Conservation (phyloP, 768 basidiomycete genomes). For the Leucocoprinus sp. region DNA sequence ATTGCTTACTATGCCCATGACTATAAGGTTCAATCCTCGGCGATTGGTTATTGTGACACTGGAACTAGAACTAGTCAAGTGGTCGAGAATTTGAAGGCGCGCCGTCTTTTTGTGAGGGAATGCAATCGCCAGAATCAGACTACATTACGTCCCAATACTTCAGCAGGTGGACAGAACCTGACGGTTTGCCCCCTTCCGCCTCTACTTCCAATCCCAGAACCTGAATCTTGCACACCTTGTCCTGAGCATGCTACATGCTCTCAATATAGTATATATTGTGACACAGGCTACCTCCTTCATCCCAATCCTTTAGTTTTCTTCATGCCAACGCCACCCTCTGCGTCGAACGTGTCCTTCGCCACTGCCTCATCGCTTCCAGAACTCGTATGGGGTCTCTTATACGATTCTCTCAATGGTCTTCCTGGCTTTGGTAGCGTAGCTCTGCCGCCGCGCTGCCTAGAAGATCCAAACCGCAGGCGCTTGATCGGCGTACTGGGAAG, state of each 20-base stretch:
- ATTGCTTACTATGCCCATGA: conserved; percentile 28
- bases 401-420: conserved; percentile 50
- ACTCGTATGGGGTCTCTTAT: conserved; percentile 38
- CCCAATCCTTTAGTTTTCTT: conserved; percentile 52
- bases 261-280: conserved; percentile 51
- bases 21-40: conserved; percentile 61
- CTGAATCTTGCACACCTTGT: conserved; percentile 64
- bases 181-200: conserved; percentile 45
- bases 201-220: conserved; percentile 45
- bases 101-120: conserved; percentile 37
- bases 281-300: conserved; percentile 56
- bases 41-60: conserved; percentile 71
- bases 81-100: conserved; percentile 40
- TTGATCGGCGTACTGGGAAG: conserved; percentile 71
- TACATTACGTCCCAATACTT: conserved; percentile 27
- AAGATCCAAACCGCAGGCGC: conserved; percentile 67
- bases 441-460: conserved; percentile 66
- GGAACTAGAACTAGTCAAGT: conserved; percentile 51
- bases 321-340: conserved; percentile 30
- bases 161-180: conserved; percentile 22
- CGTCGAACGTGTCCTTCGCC: conserved; percentile 30
- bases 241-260: conserved; percentile 62
- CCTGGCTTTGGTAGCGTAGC: conserved; percentile 73
- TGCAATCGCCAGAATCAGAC: conserved; percentile 54
- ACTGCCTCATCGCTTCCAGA: conserved; percentile 32